Percentiles rank a stretch among this genome's conserved stretches.
Evolutionary conservation across 805 yeast genomes (phyloP).

Genomic region (Saccharomycopsis malanga): DNA sequence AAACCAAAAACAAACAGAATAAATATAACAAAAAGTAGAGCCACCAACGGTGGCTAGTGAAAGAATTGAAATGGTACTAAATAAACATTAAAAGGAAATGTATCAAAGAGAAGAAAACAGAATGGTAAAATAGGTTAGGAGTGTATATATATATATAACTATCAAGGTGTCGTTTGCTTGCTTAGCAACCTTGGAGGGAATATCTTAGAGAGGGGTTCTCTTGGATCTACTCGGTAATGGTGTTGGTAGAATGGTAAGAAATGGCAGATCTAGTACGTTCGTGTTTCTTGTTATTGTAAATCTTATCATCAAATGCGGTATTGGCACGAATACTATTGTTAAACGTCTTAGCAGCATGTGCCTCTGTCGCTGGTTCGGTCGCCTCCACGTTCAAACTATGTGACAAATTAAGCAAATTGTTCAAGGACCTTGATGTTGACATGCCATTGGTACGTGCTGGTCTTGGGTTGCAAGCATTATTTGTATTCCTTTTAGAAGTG

Average conservation of each 20-base stretch:
- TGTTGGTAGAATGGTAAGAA: constrained; percentile 17
- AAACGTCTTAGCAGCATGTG: neutral
- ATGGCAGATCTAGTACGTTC: constrained; percentile 19
- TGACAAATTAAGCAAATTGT: constrained; percentile 19
- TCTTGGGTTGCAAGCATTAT: neutral
- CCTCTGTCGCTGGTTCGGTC: neutral
- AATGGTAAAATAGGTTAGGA: too few relatives aligned
- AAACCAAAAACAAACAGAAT: too few relatives aligned
- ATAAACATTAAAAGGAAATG: too few relatives aligned
- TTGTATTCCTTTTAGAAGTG: neutral
- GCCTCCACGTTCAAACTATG: constrained; percentile 13
- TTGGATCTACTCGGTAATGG: constrained; percentile 18
- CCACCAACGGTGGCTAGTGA: too few relatives aligned
- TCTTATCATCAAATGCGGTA: constrained; percentile 1
- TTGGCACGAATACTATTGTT: neutral
- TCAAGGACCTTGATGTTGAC: constrained; percentile 20
- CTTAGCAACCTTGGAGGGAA: too few relatives aligned
- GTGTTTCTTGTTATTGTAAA: constrained; percentile 2
- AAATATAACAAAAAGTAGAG: too few relatives aligned
- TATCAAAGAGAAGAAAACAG: too few relatives aligned
- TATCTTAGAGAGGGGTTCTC: too few relatives aligned
- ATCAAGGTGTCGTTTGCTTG: too few relatives aligned
- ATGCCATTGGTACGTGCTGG: constrained; percentile 8
- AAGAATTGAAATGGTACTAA: too few relatives aligned
- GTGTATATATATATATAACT: too few relatives aligned